Percentiles rank a stretch among this genome's conserved stretches.
Conservation (phyloP, 805 yeast genomes). For the Saturnispora saitoi region DNA sequence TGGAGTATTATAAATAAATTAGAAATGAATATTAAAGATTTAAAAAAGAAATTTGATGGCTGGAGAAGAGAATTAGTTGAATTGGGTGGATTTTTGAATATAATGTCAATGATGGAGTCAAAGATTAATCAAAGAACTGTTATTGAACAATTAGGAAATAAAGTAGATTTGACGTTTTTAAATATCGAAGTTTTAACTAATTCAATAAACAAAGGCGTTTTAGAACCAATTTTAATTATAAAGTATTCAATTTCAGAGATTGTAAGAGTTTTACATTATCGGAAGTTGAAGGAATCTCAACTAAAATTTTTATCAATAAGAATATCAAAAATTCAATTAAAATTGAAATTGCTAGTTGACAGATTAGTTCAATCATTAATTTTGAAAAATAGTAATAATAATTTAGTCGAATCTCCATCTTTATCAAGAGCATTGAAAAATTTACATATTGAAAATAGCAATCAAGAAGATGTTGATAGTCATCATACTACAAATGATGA, state of each 20-base stretch:
- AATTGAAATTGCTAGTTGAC: conserved; percentile 22
- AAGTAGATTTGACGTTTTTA: conserved; percentile 41
- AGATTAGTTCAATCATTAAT: conserved; percentile 11
- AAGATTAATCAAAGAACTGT: conserved; percentile 19
- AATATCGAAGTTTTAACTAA: conserved; percentile 38
- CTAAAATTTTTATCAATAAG: conserved; percentile 34
- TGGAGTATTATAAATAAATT: conserved; percentile 20
- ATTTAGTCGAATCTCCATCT: conserved; percentile 26
- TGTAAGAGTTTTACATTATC: conserved; percentile 38
- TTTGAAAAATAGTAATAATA: conserved; percentile 11
- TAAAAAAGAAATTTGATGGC: conserved; percentile 33
- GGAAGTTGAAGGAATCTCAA: conserved; percentile 46
- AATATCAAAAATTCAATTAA: conserved; percentile 31
- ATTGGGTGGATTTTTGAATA: conserved; percentile 49
- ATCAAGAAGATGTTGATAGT: not conserved
- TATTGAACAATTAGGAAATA: conserved; percentile 46
- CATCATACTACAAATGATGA: conserved; percentile 10
- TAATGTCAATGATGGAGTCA: conserved; percentile 39
- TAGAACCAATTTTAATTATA: conserved; percentile 43
- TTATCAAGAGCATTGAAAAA: conserved; percentile 25
- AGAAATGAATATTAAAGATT: conserved; percentile 31
- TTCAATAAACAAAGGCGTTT: conserved; percentile 34
- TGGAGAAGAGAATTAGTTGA: conserved; percentile 37
- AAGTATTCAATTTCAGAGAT: conserved; percentile 37
- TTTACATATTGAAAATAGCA: conserved; percentile 12